Evolutionary conservation across 1,284 basidiomycete genomes (phyloP).

Genomic region (Boletus semigastroideus): DNA sequence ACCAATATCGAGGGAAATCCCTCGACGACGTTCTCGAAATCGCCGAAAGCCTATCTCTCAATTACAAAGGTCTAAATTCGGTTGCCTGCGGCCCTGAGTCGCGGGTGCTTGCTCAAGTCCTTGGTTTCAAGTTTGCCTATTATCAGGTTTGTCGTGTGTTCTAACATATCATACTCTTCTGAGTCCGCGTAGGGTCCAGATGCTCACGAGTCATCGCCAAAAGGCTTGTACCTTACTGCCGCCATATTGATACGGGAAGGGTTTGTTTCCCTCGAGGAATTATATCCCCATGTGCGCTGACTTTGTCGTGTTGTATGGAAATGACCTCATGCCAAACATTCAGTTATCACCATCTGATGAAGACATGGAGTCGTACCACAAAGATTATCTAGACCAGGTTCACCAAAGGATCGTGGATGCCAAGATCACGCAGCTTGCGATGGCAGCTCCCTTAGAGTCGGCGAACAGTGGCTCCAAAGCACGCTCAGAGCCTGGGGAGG

Average conservation of each 20-base stretch:
- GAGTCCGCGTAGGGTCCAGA: conserved; percentile 49
- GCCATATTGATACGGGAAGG: conserved; percentile 89
- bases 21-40: conserved; percentile 64
- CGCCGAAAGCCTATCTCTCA: conserved; percentile 40
- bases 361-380: conserved; percentile 68
- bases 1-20: conserved; percentile 54
- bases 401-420: conserved; percentile 64
- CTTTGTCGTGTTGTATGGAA: not conserved
- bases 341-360: conserved; percentile 77
- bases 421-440: conserved; percentile 79
- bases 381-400: conserved; percentile 69
- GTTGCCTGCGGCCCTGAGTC: conserved; percentile 36
- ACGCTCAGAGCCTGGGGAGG: conserved; percentile 36
- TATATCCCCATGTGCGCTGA: conserved; percentile 78
- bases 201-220: conserved; percentile 60
- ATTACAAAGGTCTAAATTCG: conserved; percentile 15
- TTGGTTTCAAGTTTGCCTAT: conserved; percentile 94
- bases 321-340: conserved; percentile 7
- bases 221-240: conserved; percentile 77
- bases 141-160: conserved; percentile 65
- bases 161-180: conserved; percentile 5
- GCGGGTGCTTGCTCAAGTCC: conserved; percentile 81
- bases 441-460: conserved; percentile 87
- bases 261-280: conserved; percentile 81
- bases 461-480: conserved; percentile 37